These are phyloP conservation scores for Haplosporangium sp. DNA, from an alignment of 371 early-diverging fungal species.

Conservation along the genomic window DNA sequence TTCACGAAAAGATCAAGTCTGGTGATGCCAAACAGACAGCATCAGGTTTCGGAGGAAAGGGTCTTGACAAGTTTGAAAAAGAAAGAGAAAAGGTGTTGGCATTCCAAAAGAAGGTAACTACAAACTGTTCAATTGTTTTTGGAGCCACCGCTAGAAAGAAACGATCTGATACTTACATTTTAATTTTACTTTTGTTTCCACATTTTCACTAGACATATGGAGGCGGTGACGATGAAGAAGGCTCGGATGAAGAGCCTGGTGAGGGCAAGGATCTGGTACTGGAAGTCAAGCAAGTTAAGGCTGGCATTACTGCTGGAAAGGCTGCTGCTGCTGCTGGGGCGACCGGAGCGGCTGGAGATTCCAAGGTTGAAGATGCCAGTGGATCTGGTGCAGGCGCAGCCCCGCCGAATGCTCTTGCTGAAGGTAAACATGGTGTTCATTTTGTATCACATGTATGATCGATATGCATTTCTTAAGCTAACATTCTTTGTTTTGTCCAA, in stretches of 20 bases:
- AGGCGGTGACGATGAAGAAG: constrained; percentile 76
- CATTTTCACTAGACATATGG: constrained; percentile 70
- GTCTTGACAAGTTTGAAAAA: constrained; percentile 93
- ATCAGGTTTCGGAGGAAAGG: constrained; percentile 98
- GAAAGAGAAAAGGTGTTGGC: constrained; percentile 92
- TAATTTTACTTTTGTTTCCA: not conserved
- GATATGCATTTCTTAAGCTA: not conserved
- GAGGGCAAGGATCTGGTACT: constrained; percentile 46
- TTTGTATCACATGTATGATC: not conserved
- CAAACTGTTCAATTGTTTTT: not conserved
- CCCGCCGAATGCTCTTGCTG: constrained; percentile 8
- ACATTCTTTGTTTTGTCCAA: not conserved
- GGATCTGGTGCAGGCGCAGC: constrained; percentile 4
- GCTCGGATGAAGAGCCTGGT: constrained; percentile 73
- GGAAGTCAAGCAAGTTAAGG: constrained; percentile 62
- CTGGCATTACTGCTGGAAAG: constrained; percentile 66
- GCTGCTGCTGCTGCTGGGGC: constrained; percentile 64
- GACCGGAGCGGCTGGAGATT: constrained; percentile 61
- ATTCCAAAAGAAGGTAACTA: constrained; percentile 85
- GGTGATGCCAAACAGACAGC: constrained; percentile 85
- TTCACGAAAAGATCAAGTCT: constrained; percentile 89
- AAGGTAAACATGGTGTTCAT: not conserved
- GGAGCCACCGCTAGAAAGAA: too few relatives aligned
- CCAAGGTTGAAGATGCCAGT: constrained; percentile 43
- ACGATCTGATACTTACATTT: not conserved